Evolutionary conservation across 1,284 basidiomycete species (phyloP), one percentile per base, ranked within the genome.

Genomic region (Trichosporon faecale): DNA sequence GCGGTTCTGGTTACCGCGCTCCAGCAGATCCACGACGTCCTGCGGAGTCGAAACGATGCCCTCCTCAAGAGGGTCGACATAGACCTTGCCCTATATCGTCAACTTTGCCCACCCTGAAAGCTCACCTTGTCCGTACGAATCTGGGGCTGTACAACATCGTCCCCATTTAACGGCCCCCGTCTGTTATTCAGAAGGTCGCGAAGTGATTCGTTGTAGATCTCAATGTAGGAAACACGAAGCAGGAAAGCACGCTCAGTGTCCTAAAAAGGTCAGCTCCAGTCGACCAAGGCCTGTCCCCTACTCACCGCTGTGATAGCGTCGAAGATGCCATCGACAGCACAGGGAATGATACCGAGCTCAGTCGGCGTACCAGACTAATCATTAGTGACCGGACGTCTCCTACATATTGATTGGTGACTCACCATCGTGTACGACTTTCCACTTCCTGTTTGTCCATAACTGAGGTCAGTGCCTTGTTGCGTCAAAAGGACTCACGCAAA

Each of bases 171-270:
- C 0, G 74, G 77, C 16, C 75, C 78, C 73, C 76, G 80, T 66
- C 79, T 80, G 55, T 76, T 76, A 66, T 79, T 79, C 25, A 85
- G 79, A 9, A 88, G 79, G 73, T 88, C 87, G 33, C 86, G 84
- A 18, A 88, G 79, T 2, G 84, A 83, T 71, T 88, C 87, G 73
- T 88, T 88, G 83, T 88, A 88, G 70, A 88, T 87, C 72, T 85
- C 87, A 65, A 88, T 83, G 74, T 88, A 88, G 8, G 86, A 86
- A 18, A 88, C 86, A 18, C 87, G 82, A 1, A 88, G 79, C 8
- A 88, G 78, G 72, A 78, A 82, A 0, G 79, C 81, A 18, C 81
- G 76, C 27, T 81, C 79, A 31, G 73, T 71, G 64, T 82, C 81
- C 79, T 81, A 67, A 18, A 23, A 25, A n/a, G n/a, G 66, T 67